Base-by-base conservation (phyloP, 768 basidiomycete genomes). In the Kwoniella heveanensis region DNA sequence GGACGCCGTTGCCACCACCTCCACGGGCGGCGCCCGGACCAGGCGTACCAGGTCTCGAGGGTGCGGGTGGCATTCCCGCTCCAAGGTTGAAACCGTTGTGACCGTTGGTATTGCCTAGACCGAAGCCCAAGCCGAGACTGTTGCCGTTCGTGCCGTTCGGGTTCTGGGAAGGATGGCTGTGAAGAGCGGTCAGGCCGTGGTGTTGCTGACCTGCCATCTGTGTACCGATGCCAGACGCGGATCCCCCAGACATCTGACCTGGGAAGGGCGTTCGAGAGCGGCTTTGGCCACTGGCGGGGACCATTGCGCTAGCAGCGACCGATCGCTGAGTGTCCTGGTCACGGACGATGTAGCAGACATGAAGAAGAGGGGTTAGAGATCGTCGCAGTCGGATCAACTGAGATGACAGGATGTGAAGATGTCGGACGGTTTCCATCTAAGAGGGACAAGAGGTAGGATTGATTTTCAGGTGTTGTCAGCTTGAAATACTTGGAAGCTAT, bases 311-410 rank as follows among this genome's bases (percentile, higher is more conserved):
- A 0, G 73, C 76, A 1, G 77, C 79, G 0, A 64, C 65, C 13
- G 79, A 71, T 19, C 79, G 62, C 46, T 76, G 72, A 3, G 54
- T 54, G 46, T 80, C 79, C 49, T 77, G 74, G 55, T 80, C 77
- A 13, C 79, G 69, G 21, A 80, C 66, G 27, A 70, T 77, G 60
- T 73, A 77, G 39, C 71, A 70, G 15, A 80, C 61, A 19, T 72
- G 73, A 12, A 76, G 65, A 0, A 80, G 64, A 1, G 79, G 79
- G 0, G 71, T 70, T 26, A 78, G 71, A 0, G 74, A 70, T 48
- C 79, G 62, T 46, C 74, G 68, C 0, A 80, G 67, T n/a, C 79
- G 69, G 53, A 78, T 76, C 8, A 80, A 68, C 60, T 80, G 79
- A 29, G 77, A 78, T 7, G 77, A 76, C 22, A 80, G 69, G 61